phyloP scores from a whole-genome alignment of 305 asterid species.

The Fraxinus latifolia region DNA sequence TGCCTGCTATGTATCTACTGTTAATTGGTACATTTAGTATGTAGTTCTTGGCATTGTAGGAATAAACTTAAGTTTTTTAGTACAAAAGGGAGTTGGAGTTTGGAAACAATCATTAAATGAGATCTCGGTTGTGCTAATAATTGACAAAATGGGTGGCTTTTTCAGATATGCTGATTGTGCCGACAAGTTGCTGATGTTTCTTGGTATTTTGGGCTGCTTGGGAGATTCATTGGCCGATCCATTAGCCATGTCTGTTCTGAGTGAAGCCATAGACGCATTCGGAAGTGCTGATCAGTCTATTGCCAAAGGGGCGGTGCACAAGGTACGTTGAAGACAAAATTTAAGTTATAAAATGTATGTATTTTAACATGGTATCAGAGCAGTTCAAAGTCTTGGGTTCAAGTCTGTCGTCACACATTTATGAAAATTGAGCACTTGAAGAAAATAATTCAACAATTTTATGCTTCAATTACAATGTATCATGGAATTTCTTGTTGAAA shows the following conservation, averaged over 20 bases:
- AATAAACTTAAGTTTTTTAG: background rate
- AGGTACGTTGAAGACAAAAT: slow-evolving; percentile 30
- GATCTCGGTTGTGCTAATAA: background rate
- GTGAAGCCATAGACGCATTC: slow-evolving; percentile 47
- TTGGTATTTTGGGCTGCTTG: slow-evolving; percentile 41
- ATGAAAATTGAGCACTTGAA: background rate
- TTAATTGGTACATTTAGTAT: background rate
- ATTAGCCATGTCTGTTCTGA: slow-evolving; percentile 35
- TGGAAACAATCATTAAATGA: background rate
- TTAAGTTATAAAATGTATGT: background rate
- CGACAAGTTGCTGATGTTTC: slow-evolving; percentile 42
- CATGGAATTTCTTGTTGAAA: background rate
- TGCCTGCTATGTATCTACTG: background rate
- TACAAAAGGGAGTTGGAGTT: background rate
- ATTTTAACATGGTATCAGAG: background rate
- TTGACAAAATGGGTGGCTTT: slow-evolving; percentile 32
- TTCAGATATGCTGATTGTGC: slow-evolving; percentile 42
- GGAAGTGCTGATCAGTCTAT: slow-evolving; percentile 41
- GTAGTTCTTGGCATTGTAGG: background rate
- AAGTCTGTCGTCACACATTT: background rate
- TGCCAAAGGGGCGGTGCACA: slow-evolving; percentile 36
- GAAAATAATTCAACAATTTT: background rate
- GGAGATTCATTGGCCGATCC: slow-evolving; percentile 55
- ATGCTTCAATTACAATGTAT: background rate
- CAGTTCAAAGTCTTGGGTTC: background rate